Base-by-base conservation (phyloP, 2,329 filamentous ascomycete species). In the Knufia fluminis region DNA sequence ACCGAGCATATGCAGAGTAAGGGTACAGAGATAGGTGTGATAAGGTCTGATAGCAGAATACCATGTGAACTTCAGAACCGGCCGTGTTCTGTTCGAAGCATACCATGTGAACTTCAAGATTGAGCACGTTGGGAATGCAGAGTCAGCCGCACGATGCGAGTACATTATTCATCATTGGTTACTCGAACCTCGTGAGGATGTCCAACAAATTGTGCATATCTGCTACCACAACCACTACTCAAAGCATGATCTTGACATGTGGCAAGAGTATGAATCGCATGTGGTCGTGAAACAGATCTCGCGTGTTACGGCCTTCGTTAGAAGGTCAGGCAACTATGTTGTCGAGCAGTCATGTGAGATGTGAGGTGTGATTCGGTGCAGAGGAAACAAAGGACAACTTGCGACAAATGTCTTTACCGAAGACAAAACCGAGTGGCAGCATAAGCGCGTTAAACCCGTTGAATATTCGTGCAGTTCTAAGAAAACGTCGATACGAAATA, bases 1-100 rank as follows among this genome's bases (percentile, higher is more conserved):
- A 74, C 62, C 70, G 68, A 36, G 70, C 74, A 6, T 75, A 63
- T 56, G 60, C 63, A 6, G 66, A 68, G 53, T 67, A 53, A 51
- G 39, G 46, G 14, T 35, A 9, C 4, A 35, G 4, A 6, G n/a
- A 22, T 6, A 4, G 10, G 12, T n/a, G 26, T n/a, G 26, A 10
- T 28, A 20, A 8, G n/a, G 22, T 28, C 24, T 26, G 19, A 23
- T 41, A 22, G 22, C 4, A 3, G 17, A 12, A 41, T 41, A 19
- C n/a, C 26, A 28, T 28, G 26, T 28, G 26, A 28, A 6, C 6
- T 28, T 28, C 26, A 28, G 12, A 6, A 28, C 12, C 26, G 33
- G n/a, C 6, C 33, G n/a, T 36, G 33, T n/a, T 36, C 19, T 8
- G 8, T 9, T 19, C 10, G 36, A 39, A 8, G 17, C 16, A 17